Evolutionary conservation across 2,329 filamentous ascomycete genomes (phyloP).

Genomic region (Aspergillus amoenus): DNA sequence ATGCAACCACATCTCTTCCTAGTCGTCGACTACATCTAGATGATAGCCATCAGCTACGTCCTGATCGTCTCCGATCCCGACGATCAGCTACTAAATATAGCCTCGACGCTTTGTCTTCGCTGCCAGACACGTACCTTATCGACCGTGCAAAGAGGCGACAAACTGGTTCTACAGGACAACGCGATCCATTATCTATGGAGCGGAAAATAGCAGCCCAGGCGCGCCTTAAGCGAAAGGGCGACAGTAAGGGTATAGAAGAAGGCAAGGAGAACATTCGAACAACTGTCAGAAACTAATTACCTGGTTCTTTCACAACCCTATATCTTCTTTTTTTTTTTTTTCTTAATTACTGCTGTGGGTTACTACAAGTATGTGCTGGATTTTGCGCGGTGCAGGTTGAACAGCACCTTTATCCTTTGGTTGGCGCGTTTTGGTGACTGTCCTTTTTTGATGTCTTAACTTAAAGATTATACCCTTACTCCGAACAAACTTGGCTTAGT

Average conservation of each 20-base stretch:
- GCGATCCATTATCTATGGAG: constrained; percentile 31
- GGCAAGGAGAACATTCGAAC: constrained; percentile 35
- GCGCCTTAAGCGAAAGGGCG: constrained; percentile 33
- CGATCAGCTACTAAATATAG: constrained; percentile 29
- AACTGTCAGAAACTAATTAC: constrained; percentile 8
- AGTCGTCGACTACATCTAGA: constrained; percentile 19
- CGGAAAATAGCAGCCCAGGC: constrained; percentile 35
- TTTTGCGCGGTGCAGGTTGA: neutral
- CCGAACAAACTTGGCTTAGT: neutral
- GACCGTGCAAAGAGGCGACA: constrained; percentile 24
- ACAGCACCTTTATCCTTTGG: neutral
- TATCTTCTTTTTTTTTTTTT: neutral
- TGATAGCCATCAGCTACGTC: constrained; percentile 19
- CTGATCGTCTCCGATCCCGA: constrained; percentile 24
- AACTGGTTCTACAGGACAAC: constrained; percentile 21
- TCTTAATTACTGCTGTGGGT: neutral
- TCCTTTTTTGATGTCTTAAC: neutral
- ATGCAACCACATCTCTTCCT: constrained; percentile 26
- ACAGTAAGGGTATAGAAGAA: constrained; percentile 25
- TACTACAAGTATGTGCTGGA: neutral
- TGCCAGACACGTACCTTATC: constrained; percentile 16
- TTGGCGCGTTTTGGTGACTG: neutral
- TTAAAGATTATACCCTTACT: neutral
- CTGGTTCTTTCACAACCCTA: neutral
- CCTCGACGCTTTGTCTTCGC: constrained; percentile 29